Conservation (phyloP, 148 eudicot species). For the Oxyria digyna region DNA sequence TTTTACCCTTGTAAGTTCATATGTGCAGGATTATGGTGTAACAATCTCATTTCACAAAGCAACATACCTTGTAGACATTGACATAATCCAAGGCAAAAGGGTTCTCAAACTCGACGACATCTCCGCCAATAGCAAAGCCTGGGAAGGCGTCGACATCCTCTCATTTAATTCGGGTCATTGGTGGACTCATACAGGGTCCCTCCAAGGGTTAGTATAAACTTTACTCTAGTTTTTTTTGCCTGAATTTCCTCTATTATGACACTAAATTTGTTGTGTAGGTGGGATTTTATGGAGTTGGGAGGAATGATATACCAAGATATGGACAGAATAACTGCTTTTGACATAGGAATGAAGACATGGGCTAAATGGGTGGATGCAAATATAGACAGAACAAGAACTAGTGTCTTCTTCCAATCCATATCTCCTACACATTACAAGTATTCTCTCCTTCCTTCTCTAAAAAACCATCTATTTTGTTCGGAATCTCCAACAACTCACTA, state of each 20-base stretch:
- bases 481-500: no score
- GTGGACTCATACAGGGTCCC: conserved; percentile 86
- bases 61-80: conserved; percentile 82
- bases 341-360: conserved; percentile 75
- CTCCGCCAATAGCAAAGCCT: conserved; percentile 52
- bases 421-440: conserved; percentile 39
- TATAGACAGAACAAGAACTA: conserved; percentile 37
- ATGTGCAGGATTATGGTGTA: conserved; percentile 70
- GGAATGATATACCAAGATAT: conserved; percentile 62
- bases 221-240: background rate
- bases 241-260: background rate
- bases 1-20: background rate
- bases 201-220: conserved; percentile 55
- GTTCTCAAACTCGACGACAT: conserved; percentile 69
- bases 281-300: conserved; percentile 80
- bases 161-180: conserved; percentile 91
- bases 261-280: conserved; percentile 28
- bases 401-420: conserved; percentile 69
- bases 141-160: conserved; percentile 65
- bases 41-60: conserved; percentile 57
- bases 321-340: conserved; percentile 62
- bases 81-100: conserved; percentile 54
- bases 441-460: conserved; percentile 1
- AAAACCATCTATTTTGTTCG: background rate
- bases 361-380: conserved; percentile 71